A percentile compares a stretch with the other conserved stretches of the same genome.
phyloP scores from a whole-genome alignment of 192 early-diverging fungal genomes.

The Allomyces javanicus region DNA sequence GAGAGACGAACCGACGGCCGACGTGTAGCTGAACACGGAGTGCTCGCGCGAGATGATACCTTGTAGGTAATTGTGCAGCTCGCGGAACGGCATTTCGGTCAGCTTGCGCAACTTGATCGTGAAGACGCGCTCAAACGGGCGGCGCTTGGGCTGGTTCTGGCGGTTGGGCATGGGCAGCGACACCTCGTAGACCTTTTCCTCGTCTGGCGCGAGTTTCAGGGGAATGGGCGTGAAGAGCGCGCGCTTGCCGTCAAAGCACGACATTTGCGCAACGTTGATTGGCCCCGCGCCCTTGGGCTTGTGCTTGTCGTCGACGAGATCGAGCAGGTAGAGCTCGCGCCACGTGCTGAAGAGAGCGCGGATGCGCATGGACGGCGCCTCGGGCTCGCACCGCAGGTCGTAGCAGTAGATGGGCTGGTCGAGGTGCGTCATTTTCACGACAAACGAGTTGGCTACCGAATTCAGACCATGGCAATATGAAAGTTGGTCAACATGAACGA shows the following conservation, averaged over 20 bases:
- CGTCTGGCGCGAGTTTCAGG: not conserved
- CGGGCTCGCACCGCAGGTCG: too few relatives aligned
- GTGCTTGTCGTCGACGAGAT: too few relatives aligned
- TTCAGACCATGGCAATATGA: too few relatives aligned
- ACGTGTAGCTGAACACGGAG: not conserved
- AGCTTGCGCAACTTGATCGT: not conserved
- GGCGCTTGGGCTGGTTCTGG: not conserved
- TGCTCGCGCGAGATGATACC: not conserved
- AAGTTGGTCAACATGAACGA: too few relatives aligned
- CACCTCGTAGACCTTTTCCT: not conserved
- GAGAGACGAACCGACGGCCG: not conserved
- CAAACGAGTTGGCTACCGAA: too few relatives aligned
- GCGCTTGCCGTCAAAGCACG: not conserved
- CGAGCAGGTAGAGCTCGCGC: too few relatives aligned
- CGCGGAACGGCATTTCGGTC: not conserved
- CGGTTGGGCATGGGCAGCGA: not conserved
- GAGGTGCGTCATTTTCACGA: too few relatives aligned
- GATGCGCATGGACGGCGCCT: too few relatives aligned
- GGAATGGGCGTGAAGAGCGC: not conserved
- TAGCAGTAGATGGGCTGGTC: too few relatives aligned
- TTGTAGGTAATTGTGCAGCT: not conserved
- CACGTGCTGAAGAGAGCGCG: too few relatives aligned
- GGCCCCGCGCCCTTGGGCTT: too few relatives aligned
- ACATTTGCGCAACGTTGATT: not conserved
- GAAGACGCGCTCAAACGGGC: not conserved